Evolutionary conservation across 805 yeast species (phyloP).

Genomic region (Komagataella populi): DNA sequence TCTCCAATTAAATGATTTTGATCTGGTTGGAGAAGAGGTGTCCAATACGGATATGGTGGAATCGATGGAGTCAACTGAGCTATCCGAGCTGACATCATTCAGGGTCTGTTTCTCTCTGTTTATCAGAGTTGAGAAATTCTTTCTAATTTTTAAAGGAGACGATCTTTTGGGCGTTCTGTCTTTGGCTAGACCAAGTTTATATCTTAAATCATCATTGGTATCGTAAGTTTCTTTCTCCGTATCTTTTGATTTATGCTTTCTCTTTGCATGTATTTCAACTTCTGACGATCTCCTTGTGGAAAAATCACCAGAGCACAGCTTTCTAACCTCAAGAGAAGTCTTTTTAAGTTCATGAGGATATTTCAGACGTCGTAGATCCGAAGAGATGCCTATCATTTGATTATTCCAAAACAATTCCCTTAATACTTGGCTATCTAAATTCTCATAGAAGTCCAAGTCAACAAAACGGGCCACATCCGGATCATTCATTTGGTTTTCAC

Average conservation of each 20-base stretch:
- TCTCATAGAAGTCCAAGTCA: neutral
- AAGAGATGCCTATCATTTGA: neutral
- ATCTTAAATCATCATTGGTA: neutral
- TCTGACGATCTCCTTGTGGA: neutral
- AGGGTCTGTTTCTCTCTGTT: neutral
- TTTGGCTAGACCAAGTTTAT: neutral
- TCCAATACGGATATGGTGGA: neutral
- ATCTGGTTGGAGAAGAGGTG: neutral
- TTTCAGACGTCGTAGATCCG: neutral
- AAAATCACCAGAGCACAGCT: neutral
- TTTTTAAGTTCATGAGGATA: neutral
- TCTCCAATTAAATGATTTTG: neutral
- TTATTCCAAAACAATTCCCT: neutral
- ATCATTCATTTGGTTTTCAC: neutral
- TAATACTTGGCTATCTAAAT: neutral
- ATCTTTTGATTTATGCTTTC: neutral
- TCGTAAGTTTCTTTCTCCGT: neutral
- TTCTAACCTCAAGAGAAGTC: neutral
- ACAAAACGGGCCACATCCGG: neutral
- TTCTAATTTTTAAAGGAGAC: neutral
- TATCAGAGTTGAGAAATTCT: neutral
- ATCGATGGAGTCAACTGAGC: neutral
- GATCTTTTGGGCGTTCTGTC: neutral
- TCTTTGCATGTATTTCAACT: neutral
- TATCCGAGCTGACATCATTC: neutral